phyloP scores from a whole-genome alignment of 257 asterid species.

The Pogostemon cablin region DNA sequence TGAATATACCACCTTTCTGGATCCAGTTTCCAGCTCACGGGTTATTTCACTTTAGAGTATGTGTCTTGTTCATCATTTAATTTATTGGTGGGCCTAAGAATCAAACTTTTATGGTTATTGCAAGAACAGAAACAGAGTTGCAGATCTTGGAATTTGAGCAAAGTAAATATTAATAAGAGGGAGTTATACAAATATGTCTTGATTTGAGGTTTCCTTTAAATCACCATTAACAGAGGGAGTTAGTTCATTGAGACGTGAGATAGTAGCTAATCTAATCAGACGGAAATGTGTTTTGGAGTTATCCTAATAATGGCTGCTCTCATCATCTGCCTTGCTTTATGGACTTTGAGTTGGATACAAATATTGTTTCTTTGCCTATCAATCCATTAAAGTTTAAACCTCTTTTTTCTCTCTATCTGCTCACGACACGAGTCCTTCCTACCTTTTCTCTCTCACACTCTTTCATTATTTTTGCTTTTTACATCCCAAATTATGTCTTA shows the following conservation, averaged over 20 bases:
- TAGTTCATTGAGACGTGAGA: slow-evolving; percentile 21
- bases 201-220: neutral
- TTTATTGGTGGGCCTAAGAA: slow-evolving; percentile 7
- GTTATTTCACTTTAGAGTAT: slow-evolving; percentile 7
- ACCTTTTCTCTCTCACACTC: too few species aligned
- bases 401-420: too few species aligned
- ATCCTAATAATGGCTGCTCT: slow-evolving; percentile 16
- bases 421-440: too few species aligned
- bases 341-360: neutral
- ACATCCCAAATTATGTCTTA: too few species aligned
- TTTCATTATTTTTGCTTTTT: too few species aligned
- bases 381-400: too few species aligned
- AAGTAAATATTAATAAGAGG: neutral
- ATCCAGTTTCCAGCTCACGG: slow-evolving; percentile 28
- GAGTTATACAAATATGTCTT: neutral
- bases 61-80: neutral
- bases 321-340: neutral
- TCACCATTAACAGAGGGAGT: neutral
- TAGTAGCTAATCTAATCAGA: neutral
- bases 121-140: slow-evolving; percentile 16
- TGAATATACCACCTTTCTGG: slow-evolving; percentile 29
- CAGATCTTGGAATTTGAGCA: slow-evolving; percentile 31
- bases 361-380: too few species aligned
- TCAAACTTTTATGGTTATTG: neutral
- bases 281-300: slow-evolving; percentile 19